phyloP scores from a whole-genome alignment of 164 flowering plant genomes.

The Berberis vulgaris region DNA sequence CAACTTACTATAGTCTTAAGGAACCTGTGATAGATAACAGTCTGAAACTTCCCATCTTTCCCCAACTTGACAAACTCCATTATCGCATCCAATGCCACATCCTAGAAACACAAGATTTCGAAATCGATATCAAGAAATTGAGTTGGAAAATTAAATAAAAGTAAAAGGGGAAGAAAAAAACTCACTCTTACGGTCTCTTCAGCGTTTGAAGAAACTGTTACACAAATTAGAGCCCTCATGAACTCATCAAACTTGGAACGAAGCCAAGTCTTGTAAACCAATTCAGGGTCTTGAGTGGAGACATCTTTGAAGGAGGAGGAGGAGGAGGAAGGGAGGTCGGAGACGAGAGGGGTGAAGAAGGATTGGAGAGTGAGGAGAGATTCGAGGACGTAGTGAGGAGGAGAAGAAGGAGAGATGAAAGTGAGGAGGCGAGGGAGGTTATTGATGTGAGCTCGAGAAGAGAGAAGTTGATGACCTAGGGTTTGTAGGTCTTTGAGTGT shows the following conservation, averaged over 20 bases:
- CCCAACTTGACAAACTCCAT: conserved; percentile 87
- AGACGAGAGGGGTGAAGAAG: conserved; percentile 64
- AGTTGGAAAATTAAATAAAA: not conserved
- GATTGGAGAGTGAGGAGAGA: conserved; percentile 56
- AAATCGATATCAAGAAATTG: not conserved
- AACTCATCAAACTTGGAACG: conserved; percentile 73
- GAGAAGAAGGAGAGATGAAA: conserved; percentile 39
- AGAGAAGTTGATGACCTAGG: conserved; percentile 60
- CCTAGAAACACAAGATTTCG: conserved; percentile 24
- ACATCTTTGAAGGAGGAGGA: not conserved
- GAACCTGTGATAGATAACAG: conserved; percentile 54
- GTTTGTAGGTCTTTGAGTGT: conserved; percentile 40
- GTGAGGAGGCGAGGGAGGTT: conserved; percentile 67
- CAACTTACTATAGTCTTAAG: conserved; percentile 57
- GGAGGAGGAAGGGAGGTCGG: conserved; percentile 40
- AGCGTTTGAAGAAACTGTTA: conserved; percentile 31
- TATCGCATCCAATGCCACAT: conserved; percentile 58
- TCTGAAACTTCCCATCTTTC: conserved; percentile 54
- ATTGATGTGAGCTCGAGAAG: conserved; percentile 75
- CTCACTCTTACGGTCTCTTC: conserved; percentile 48
- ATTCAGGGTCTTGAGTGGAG: conserved; percentile 31
- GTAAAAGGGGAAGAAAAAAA: not conserved
- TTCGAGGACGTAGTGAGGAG: conserved; percentile 52
- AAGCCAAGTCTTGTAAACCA: conserved; percentile 59
- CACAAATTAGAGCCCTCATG: conserved; percentile 28